Conservation (phyloP, 2,329 filamentous ascomycete genomes). For the Didymella arachidicola region DNA sequence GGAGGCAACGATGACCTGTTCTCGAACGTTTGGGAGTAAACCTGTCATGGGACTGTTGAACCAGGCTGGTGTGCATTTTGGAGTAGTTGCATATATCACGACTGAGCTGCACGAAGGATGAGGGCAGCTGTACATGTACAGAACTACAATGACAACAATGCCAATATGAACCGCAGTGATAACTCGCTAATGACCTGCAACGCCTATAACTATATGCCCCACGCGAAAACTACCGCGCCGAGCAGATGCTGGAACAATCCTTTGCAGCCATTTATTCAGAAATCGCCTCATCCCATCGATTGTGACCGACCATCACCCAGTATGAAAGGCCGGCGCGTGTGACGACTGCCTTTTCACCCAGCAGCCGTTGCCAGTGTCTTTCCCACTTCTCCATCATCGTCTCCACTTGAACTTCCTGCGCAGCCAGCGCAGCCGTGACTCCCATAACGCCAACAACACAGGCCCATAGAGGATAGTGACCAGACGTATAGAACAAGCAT, state of each 20-base stretch:
- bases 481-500: background rate
- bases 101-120: background rate
- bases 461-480: fast-evolving
- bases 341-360: background rate
- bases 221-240: background rate
- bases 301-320: background rate
- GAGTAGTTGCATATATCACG: constrained; percentile 21
- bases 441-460: background rate
- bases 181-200: background rate
- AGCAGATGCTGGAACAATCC: background rate
- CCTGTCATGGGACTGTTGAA: background rate
- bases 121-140: constrained; percentile 4
- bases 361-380: background rate
- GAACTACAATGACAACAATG: background rate
- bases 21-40: constrained; percentile 90
- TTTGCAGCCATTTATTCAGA: background rate
- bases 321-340: background rate
- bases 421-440: background rate
- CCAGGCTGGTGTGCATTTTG: background rate
- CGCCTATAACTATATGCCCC: background rate
- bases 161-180: no score
- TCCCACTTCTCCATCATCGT: background rate
- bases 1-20: constrained; percentile 81
- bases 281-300: background rate
- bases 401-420: background rate